These are phyloP conservation scores for Trichoderma citrinoviride DNA, from an alignment of 2,329 filamentous ascomycete species.

Conservation along the genomic window DNA sequence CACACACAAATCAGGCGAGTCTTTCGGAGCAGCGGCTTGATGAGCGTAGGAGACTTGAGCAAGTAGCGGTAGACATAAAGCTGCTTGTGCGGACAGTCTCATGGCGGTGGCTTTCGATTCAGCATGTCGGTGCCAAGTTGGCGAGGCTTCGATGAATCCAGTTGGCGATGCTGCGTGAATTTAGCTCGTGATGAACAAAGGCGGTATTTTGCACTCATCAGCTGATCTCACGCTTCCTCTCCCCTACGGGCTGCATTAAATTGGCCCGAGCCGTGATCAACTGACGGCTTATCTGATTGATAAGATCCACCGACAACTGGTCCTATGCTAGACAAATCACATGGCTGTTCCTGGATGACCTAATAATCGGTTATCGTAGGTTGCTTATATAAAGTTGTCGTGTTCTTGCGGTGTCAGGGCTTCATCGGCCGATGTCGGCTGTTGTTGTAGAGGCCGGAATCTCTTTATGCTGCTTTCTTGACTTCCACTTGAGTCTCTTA, in stretches of 20 bases:
- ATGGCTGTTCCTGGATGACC: neutral
- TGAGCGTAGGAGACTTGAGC: neutral
- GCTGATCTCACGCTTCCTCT: neutral
- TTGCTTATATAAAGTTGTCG: neutral
- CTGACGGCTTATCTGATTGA: conserved; percentile 17
- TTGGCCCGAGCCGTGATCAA: conserved; percentile 4
- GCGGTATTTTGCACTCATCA: neutral
- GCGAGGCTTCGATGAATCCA: neutral
- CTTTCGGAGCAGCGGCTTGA: neutral
- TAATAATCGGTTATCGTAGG: neutral
- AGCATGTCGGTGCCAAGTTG: neutral
- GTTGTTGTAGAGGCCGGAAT: neutral
- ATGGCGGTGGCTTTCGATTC: neutral
- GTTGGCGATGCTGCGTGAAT: neutral
- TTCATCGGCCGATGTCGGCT: neutral
- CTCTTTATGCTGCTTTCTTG: neutral
- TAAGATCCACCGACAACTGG: conserved; percentile 17
- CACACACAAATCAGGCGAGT: neutral
- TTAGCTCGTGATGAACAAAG: neutral
- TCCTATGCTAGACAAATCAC: neutral
- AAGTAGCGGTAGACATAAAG: neutral
- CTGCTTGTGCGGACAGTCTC: neutral
- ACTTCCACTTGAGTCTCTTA: too few species aligned
- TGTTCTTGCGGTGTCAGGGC: neutral
- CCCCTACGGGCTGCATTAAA: neutral